Evolutionary conservation across 164 flowering plant species (phyloP).

Genomic region (Umbellularia californica): DNA sequence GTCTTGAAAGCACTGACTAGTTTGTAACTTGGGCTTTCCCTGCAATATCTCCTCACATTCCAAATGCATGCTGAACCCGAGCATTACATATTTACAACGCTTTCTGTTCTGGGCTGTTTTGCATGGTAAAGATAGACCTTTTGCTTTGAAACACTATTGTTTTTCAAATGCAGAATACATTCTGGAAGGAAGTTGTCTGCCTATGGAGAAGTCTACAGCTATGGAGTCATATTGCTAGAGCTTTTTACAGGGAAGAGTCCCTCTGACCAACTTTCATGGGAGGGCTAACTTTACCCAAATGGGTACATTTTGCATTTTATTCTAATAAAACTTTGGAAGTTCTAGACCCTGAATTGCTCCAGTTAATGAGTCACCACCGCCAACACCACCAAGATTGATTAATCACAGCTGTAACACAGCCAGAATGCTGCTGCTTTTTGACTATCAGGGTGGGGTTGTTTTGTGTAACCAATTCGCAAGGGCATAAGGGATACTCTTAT

Average conservation of each 20-base stretch:
- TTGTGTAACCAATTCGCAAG: neutral
- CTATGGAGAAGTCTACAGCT: constrained; percentile 14
- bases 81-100: too few species aligned
- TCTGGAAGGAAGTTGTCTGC: constrained; percentile 10
- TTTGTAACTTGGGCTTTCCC: too few species aligned
- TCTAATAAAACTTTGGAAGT: constrained; percentile 24
- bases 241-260: constrained; percentile 15
- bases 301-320: constrained; percentile 11
- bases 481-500: neutral
- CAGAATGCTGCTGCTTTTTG: neutral
- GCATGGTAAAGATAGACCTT: too few species aligned
- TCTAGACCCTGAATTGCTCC: constrained; percentile 18
- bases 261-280: constrained; percentile 16
- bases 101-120: too few species aligned
- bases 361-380: neutral
- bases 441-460: neutral
- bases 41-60: too few species aligned
- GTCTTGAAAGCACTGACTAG: too few species aligned
- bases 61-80: too few species aligned
- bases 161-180: constrained; percentile 5
- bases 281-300: constrained; percentile 20
- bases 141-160: too few species aligned
- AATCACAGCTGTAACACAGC: too few species aligned
- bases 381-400: neutral
- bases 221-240: constrained; percentile 17